Evolutionary conservation across 2,329 filamentous ascomycete species (phyloP), one percentile per base, ranked within the genome.

Genomic region (Colletotrichum australisinense): DNA sequence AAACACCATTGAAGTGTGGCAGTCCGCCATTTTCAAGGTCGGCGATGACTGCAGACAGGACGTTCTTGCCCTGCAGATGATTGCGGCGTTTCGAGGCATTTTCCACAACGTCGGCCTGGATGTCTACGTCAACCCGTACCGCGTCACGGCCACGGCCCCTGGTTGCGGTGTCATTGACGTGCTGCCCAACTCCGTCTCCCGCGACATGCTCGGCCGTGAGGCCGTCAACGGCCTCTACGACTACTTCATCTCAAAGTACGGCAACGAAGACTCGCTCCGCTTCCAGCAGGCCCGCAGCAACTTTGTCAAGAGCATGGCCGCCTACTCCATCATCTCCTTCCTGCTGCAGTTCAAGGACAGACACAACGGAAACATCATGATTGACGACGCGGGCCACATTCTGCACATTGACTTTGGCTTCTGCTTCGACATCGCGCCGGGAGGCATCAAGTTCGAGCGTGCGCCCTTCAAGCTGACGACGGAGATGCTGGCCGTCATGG

Each of bases 401-500:
- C 90, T 99, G 67, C 97, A 99, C 86, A 98, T 99, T 77, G 97
- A 99, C 82, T 99, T 99, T 80, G 97, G 97, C 11, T 99, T 99
- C 89, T 98, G 96, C 85, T 99, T 99, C 84, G 97, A 99, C 80
- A 98, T 99, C 78, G 97, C 95, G 1, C 97, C 97, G 0, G 97
- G 97, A 60, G 97, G 97, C 73, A 95, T 99, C 79, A 96, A 95
- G 78, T 99, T 99, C 80, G 97, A 99, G 86, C 93, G 97, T 28
- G 97, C 97, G 0, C 97, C 97, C 0, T 99, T 99, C 89, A 99
- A 99, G 85, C 91, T 99, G 67, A 99, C 97, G 1, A 90, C 92
- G 8, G 97, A 99, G 82, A 99, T 99, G 97, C 90, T 99, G 73
- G 94, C 95, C n/a, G 97, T 99, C 78, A 98, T 99, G 96, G 96